Evolutionary conservation across 768 basidiomycete species (phyloP).

Genomic region (Lactarius sanguifluus): DNA sequence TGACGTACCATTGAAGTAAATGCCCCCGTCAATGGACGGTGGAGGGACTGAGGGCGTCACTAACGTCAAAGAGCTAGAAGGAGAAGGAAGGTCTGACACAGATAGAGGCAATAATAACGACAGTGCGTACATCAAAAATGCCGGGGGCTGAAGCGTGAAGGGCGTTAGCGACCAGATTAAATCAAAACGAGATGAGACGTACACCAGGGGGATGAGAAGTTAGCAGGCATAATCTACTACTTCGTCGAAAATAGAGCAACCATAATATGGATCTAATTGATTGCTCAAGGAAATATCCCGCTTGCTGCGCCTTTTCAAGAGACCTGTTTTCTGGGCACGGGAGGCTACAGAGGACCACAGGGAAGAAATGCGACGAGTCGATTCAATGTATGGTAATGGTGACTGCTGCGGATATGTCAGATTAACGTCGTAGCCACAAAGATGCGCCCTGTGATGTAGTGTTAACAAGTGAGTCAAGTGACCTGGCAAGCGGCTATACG

Average conservation of each 20-base stretch:
- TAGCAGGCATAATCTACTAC: slow-evolving; percentile 70
- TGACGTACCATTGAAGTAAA: slow-evolving; percentile 62
- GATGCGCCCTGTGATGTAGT: slow-evolving; percentile 43
- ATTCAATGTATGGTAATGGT: slow-evolving; percentile 42
- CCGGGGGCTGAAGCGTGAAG: slow-evolving; percentile 12
- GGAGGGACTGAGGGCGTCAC: slow-evolving; percentile 49
- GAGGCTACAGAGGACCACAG: slow-evolving; percentile 30
- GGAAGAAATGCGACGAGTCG: slow-evolving; percentile 23
- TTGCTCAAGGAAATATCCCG: slow-evolving; percentile 6
- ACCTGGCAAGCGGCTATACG: slow-evolving; percentile 31
- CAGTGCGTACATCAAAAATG: slow-evolving; percentile 20
- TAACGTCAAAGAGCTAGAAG: slow-evolving; percentile 34
- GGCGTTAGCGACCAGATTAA: background rate
- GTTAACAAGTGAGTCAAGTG: background rate
- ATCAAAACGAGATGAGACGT: slow-evolving; percentile 18
- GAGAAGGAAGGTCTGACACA: background rate
- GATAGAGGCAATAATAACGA: background rate
- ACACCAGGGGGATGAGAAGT: slow-evolving; percentile 66
- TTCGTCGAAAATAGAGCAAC: slow-evolving; percentile 61
- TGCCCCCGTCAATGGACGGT: slow-evolving; percentile 47
- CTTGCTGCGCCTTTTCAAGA: slow-evolving; percentile 41
- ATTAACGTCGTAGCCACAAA: slow-evolving; percentile 67
- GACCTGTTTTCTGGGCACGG: slow-evolving; percentile 34
- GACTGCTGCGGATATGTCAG: slow-evolving; percentile 67
- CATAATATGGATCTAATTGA: slow-evolving; percentile 37